These are phyloP conservation scores for Pichia sp. DNA, from an alignment of 1,139 yeast species.

Conservation along the genomic window DNA sequence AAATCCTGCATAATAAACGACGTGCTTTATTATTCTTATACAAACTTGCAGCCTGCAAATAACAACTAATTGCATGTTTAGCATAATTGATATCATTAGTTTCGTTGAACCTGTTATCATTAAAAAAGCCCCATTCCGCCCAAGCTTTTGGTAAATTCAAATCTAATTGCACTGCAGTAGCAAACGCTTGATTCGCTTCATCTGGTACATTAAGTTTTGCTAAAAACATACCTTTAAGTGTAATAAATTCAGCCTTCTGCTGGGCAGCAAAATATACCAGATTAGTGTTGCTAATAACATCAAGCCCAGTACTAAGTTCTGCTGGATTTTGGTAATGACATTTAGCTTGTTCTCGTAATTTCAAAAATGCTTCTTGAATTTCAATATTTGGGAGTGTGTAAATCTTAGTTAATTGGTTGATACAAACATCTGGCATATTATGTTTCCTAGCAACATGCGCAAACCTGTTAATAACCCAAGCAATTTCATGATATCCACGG, in stretches of 20 bases:
- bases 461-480: slow-evolving; percentile 97
- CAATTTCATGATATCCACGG: slow-evolving; percentile 97
- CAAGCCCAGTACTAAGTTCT: slow-evolving; percentile 89
- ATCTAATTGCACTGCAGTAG: slow-evolving; percentile 95
- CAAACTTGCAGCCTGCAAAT: slow-evolving; percentile 93
- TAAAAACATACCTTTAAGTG: slow-evolving; percentile 95
- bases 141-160: slow-evolving; percentile 93
- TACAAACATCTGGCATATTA: slow-evolving; percentile 94
- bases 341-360: slow-evolving; percentile 93
- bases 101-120: slow-evolving; percentile 82
- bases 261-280: slow-evolving; percentile 93
- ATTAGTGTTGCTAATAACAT: slow-evolving; percentile 94
- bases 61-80: slow-evolving; percentile 90
- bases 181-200: slow-evolving; percentile 96
- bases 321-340: slow-evolving; percentile 89
- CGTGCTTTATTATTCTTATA: slow-evolving; percentile 92
- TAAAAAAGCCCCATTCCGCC: slow-evolving; percentile 99
- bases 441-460: slow-evolving; percentile 98
- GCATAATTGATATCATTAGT: slow-evolving; percentile 80
- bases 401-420: slow-evolving; percentile 85
- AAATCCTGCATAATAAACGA: slow-evolving; percentile 76
- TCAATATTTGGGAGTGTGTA: slow-evolving; percentile 96
- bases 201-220: slow-evolving; percentile 85
- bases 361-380: slow-evolving; percentile 95
- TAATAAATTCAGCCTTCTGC: slow-evolving; percentile 96